phyloP scores from a whole-genome alignment of 768 basidiomycete species.

The Pleurotus djamor region DNA sequence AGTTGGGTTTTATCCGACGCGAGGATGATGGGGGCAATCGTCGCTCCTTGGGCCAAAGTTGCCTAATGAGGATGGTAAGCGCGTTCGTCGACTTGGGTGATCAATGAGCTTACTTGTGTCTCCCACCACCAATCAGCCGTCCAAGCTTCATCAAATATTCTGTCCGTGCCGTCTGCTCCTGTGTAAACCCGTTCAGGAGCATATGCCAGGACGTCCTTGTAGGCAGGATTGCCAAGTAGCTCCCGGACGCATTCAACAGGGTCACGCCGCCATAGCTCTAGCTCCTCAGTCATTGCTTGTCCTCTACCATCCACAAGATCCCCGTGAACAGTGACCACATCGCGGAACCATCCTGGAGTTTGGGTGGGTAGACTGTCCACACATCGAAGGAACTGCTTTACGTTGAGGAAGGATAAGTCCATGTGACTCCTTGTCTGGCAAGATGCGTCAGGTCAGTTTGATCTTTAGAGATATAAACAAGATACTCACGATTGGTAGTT shows the following conservation, averaged over 20 bases:
- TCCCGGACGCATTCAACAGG: conserved; percentile 18
- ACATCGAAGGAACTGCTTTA: too few relatives aligned
- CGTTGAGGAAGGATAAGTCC: too few relatives aligned
- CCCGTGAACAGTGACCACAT: conserved; percentile 9
- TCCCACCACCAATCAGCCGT: conserved; percentile 54
- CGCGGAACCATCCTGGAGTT: too few relatives aligned
- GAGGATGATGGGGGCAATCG: conserved; percentile 32
- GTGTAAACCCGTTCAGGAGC: conserved; percentile 4
- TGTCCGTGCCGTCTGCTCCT: conserved; percentile 9
- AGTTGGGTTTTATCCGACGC: conserved; percentile 28
- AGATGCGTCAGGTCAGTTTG: too few relatives aligned
- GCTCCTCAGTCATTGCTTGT: background rate
- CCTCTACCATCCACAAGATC: conserved; percentile 8
- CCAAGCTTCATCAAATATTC: conserved; percentile 39
- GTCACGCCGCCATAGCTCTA: conserved; percentile 19
- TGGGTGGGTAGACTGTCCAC: too few relatives aligned
- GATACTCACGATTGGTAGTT: too few relatives aligned
- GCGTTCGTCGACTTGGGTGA: too few relatives aligned
- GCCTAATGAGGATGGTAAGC: conserved; percentile 10
- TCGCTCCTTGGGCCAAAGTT: conserved; percentile 17
- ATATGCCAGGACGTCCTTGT: conserved; percentile 11
- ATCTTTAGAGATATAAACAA: too few relatives aligned
- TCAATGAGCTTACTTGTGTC: too few relatives aligned
- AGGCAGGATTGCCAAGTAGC: conserved; percentile 22
- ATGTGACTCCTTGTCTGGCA: too few relatives aligned